A percentile compares a stretch with the other conserved stretches of the same genome.
These are phyloP conservation scores for Leptographium lundbergii DNA, from an alignment of 2,329 filamentous ascomycete species.

Conservation along the genomic window DNA sequence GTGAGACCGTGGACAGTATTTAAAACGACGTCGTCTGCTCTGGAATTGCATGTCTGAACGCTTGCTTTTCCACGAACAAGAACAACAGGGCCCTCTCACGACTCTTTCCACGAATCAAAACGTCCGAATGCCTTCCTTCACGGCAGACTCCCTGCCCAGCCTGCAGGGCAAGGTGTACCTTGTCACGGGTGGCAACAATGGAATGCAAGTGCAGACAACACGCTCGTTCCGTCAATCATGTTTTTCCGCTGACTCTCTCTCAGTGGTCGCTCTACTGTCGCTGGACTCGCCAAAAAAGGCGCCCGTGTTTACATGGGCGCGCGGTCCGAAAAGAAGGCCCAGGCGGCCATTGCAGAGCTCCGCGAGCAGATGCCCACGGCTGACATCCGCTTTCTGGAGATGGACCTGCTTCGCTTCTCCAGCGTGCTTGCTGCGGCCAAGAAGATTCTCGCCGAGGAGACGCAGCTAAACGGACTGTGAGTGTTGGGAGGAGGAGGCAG, in stretches of 20 bases:
- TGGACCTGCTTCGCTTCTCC: constrained; percentile 22
- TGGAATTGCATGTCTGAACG: too few species aligned
- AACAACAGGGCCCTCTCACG: too few species aligned
- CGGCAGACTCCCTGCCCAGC: constrained; percentile 27
- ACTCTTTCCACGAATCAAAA: constrained; percentile 1
- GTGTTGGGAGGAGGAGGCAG: background rate
- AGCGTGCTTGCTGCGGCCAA: constrained; percentile 23
- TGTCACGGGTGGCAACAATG: constrained; percentile 32
- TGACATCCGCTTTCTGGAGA: constrained; percentile 20
- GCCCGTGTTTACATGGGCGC: constrained; percentile 28
- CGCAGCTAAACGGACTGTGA: constrained; percentile 18
- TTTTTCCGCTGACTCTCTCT: background rate
- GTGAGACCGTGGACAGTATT: background rate
- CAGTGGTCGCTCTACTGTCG: constrained; percentile 23
- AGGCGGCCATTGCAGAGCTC: constrained; percentile 19
- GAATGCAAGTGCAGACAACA: constrained; percentile 23
- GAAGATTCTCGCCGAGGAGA: constrained; percentile 17
- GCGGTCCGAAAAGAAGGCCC: constrained; percentile 22
- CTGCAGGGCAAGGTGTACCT: constrained; percentile 29
- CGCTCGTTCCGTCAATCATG: background rate
- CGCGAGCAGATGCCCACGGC: constrained; percentile 18
- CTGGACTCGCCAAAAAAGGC: constrained; percentile 22
- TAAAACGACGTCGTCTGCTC: background rate
- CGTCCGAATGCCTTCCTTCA: constrained; percentile 18
- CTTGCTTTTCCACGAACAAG: background rate